phyloP scores from a whole-genome alignment of 306 rosid species.

The Vigna hirtella region DNA sequence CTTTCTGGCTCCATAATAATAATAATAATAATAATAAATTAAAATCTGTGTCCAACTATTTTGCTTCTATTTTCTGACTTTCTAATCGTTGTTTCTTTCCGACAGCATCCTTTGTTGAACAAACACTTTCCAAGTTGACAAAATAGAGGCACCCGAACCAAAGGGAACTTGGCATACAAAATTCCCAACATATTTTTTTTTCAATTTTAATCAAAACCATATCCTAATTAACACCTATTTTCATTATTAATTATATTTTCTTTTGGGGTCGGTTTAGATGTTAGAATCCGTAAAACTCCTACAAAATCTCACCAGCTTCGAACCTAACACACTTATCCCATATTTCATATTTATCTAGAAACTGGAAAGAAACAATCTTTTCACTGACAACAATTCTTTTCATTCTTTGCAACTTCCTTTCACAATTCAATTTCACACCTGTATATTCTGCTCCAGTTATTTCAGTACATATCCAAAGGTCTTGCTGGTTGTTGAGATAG shows the following conservation, averaged over 20 bases:
- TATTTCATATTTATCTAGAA: constrained; percentile 27
- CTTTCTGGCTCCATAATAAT: not conserved
- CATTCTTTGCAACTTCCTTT: constrained; percentile 21
- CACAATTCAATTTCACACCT: constrained; percentile 25
- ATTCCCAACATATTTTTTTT: constrained; percentile 4
- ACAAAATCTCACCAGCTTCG: constrained; percentile 60
- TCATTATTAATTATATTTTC: not conserved
- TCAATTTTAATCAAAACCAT: not conserved
- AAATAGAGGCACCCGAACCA: constrained; percentile 42
- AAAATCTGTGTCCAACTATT: not conserved
- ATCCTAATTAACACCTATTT: not conserved
- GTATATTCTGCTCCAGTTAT: constrained; percentile 25
- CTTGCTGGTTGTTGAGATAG: constrained; percentile 51
- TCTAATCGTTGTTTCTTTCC: constrained; percentile 42
- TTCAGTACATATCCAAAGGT: constrained; percentile 3
- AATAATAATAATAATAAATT: not conserved
- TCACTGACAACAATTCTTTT: constrained; percentile 36
- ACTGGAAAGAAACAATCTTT: constrained; percentile 9
- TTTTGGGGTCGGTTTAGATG: constrained; percentile 49
- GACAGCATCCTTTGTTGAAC: constrained; percentile 62
- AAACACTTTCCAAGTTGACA: constrained; percentile 36
- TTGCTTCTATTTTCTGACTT: constrained; percentile 56
- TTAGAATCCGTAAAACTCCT: constrained; percentile 54
- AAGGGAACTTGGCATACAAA: constrained; percentile 51
- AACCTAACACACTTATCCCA: constrained; percentile 55